Percentiles rank a stretch among this genome's conserved stretches.
These are phyloP conservation scores for Penicillium concentricum DNA, from an alignment of 2,329 filamentous ascomycete genomes.

Conservation along the genomic window DNA sequence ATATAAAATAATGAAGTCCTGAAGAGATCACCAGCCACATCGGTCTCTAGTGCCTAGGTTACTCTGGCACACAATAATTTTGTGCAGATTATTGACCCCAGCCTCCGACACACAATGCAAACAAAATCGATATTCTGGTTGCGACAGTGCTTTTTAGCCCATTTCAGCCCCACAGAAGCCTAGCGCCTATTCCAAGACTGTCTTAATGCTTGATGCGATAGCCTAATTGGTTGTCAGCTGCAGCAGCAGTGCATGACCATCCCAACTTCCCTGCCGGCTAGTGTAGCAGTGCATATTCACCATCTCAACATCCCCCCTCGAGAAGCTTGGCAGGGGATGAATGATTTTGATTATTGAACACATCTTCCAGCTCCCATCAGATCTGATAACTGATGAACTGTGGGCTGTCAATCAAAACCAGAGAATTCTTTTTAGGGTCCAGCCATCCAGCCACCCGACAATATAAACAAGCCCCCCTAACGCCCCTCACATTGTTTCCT, in stretches of 20 bases:
- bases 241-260: neutral
- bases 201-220: neutral
- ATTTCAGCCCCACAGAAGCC: neutral
- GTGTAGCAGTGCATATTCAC: neutral
- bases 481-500: conserved; percentile 4
- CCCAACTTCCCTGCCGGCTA: neutral
- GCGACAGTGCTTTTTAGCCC: neutral
- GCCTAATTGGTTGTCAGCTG: neutral
- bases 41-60: neutral
- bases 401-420: neutral
- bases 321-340: neutral
- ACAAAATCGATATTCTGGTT: neutral
- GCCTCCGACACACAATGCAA: neutral
- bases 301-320: neutral
- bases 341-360: neutral
- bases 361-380: neutral
- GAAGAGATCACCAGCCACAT: neutral
- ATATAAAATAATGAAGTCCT: neutral
- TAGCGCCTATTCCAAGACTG: neutral
- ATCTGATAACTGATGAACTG: neutral
- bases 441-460: conserved; percentile 1
- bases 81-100: neutral
- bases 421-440: neutral
- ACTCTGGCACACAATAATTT: neutral
- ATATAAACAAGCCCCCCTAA: neutral